These are phyloP conservation scores for Zoysia matrella DNA, from an alignment of 202 grass and related monocot genomes.

Conservation along the genomic window DNA sequence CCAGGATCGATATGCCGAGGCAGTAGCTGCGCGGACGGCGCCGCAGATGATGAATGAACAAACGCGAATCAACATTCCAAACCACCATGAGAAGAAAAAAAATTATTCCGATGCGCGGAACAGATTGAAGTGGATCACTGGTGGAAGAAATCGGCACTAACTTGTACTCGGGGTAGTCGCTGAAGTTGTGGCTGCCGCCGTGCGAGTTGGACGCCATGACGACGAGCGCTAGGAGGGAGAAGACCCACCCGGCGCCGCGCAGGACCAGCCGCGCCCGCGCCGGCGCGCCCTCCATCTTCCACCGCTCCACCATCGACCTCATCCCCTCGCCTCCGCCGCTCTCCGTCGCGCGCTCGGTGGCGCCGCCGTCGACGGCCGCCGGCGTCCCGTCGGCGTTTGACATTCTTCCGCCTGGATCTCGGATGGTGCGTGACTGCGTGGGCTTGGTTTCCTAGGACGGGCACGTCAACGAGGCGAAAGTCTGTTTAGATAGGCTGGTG, in stretches of 20 bases:
- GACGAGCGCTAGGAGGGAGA: slow-evolving; percentile 70
- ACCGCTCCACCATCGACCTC: slow-evolving; percentile 54
- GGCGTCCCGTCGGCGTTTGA: not conserved
- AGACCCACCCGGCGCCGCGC: slow-evolving; percentile 50
- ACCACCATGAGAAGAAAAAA: not conserved
- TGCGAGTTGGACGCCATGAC: slow-evolving; percentile 75
- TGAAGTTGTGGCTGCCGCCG: slow-evolving; percentile 63
- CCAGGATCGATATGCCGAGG: slow-evolving; percentile 62
- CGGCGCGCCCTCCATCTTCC: slow-evolving; percentile 56
- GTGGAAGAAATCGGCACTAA: not conserved
- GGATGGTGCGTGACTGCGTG: not conserved
- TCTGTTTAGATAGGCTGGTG: not conserved
- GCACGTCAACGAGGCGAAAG: slow-evolving; percentile 4
- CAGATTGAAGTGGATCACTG: not conserved
- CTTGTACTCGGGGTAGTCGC: slow-evolving; percentile 73
- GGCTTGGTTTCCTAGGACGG: not conserved
- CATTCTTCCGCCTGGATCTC: not conserved
- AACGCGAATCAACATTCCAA: not conserved
- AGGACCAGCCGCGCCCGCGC: slow-evolving; percentile 52
- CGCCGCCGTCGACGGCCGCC: not conserved
- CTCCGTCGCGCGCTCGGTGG: not conserved
- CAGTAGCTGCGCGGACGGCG: slow-evolving; percentile 51
- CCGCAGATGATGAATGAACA: no score
- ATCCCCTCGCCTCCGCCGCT: slow-evolving; percentile 1
- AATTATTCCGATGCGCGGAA: not conserved